phyloP scores from a whole-genome alignment of 257 asterid species.

The Ligustrum vulgare region DNA sequence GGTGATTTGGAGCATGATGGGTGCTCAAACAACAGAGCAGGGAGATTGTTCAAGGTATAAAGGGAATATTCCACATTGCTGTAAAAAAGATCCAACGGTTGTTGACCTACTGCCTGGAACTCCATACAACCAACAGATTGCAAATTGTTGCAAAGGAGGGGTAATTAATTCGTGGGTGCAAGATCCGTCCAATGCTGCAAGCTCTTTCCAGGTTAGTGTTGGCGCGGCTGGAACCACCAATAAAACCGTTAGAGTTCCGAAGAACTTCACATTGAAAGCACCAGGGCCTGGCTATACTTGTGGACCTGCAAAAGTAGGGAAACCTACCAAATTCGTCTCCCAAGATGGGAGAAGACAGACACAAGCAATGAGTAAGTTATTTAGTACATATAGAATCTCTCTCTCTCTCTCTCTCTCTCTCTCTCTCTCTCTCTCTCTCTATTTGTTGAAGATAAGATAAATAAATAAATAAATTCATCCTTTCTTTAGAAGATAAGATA shows the following conservation, averaged over 20 bases:
- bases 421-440: not conserved
- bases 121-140: slow-evolving; percentile 73
- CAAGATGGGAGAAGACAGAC: slow-evolving; percentile 63
- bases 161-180: slow-evolving; percentile 67
- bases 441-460: not conserved
- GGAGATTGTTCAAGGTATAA: slow-evolving; percentile 33
- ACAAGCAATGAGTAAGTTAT: slow-evolving; percentile 73
- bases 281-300: slow-evolving; percentile 82
- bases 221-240: slow-evolving; percentile 70
- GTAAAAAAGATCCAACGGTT: slow-evolving; percentile 66
- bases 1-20: slow-evolving; percentile 15
- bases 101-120: slow-evolving; percentile 71
- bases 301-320: slow-evolving; percentile 66
- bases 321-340: slow-evolving; percentile 47
- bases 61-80: slow-evolving; percentile 56
- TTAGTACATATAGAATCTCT: not conserved
- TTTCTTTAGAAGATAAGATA: too few relatives aligned
- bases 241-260: slow-evolving; percentile 61
- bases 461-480: not conserved
- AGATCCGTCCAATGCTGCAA: slow-evolving; percentile 58
- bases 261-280: slow-evolving; percentile 65
- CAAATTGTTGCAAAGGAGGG: slow-evolving; percentile 82
- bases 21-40: slow-evolving; percentile 11
- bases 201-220: slow-evolving; percentile 68
- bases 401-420: not conserved